These are phyloP conservation scores for Lagerstroemia speciosa DNA, from an alignment of 345 rosid genomes.

Conservation along the genomic window DNA sequence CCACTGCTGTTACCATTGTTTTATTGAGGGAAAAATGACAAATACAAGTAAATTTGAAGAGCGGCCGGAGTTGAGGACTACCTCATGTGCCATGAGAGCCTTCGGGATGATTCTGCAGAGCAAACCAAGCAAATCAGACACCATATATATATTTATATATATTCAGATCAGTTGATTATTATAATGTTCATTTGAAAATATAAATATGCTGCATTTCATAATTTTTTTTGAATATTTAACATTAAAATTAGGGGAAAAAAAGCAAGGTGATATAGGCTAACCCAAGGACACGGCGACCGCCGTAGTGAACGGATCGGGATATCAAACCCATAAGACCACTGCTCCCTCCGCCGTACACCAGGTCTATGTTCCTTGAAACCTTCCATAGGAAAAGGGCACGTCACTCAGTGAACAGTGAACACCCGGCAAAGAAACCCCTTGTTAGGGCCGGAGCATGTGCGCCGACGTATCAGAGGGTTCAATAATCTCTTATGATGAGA, in stretches of 20 bases:
- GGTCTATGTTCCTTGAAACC: conserved; percentile 82
- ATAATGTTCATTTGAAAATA: too few relatives aligned
- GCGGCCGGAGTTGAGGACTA: conserved; percentile 7
- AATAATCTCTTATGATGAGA: too few relatives aligned
- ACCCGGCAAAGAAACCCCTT: too few relatives aligned
- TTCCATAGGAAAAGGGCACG: conserved; percentile 12
- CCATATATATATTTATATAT: too few relatives aligned
- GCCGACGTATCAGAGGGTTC: too few relatives aligned
- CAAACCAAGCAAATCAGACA: conserved; percentile 21
- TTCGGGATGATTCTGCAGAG: conserved; percentile 63
- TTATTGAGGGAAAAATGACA: too few relatives aligned
- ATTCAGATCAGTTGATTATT: not conserved
- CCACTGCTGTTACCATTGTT: too few relatives aligned
- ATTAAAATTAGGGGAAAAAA: not conserved
- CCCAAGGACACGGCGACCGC: conserved; percentile 94
- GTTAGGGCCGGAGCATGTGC: too few relatives aligned
- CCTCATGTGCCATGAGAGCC: conserved; percentile 73
- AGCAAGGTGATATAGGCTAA: conserved; percentile 8
- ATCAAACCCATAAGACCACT: conserved; percentile 85
- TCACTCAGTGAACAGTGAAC: too few relatives aligned
- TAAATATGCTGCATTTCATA: too few relatives aligned
- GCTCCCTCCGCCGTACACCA: conserved; percentile 96
- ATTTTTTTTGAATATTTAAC: too few relatives aligned
- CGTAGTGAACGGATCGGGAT: conserved; percentile 71
- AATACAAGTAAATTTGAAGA: too few relatives aligned